Base-by-base conservation (phyloP, 805 yeast genomes). In the Wickerhamomyces strasburgensis region DNA sequence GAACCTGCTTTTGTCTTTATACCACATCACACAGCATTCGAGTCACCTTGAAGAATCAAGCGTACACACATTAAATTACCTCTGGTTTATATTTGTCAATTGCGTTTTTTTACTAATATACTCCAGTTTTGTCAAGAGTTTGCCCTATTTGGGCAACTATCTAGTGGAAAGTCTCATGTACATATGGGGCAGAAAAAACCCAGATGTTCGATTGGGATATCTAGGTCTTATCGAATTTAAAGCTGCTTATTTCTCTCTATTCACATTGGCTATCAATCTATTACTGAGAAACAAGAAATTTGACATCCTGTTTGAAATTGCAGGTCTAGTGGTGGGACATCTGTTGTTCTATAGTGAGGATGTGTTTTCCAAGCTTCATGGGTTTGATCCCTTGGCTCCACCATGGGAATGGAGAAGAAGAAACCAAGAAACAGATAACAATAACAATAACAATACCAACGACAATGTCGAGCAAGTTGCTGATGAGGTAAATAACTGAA, bases 181-280 rank as follows among this genome's bases (percentile, higher is more conserved):
- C 35, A 27, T 37, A 17, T 51, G 48, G 48, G 43, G 47, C 5
- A 45, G 51, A 14, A 40, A 36, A 19, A 47, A 48, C 19, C 53
- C 54, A 6, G 42, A 43, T 19, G 28, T n/a, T 10, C 14, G n/a
- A 10, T 11, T 45, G 19, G 29, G 30, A 5, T 25, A 40, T 5
- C 18, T 50, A 19, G 49, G 52, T 0, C 5, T 49, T 3, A 14
- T 52, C 6, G 26, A 27, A 3, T 34, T 50, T 24, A 39, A 35
- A 19, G 46, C 57, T 9, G 33, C 35, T n/a, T 42, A 47, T 39
- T 45, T 36, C 24, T 44, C 40, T 5, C 5, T 40, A 4, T n/a
- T 38, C 8, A 24, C 15, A 4, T 6, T 50, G 8, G 26, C 27
- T 1, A 30, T 34, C 5, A 26, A 24, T 1, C 9, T 40, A 5